Percentiles rank a stretch among this genome's conserved stretches.
Conservation (phyloP, 2,329 filamentous ascomycete genomes). For the Alternaria sp. region DNA sequence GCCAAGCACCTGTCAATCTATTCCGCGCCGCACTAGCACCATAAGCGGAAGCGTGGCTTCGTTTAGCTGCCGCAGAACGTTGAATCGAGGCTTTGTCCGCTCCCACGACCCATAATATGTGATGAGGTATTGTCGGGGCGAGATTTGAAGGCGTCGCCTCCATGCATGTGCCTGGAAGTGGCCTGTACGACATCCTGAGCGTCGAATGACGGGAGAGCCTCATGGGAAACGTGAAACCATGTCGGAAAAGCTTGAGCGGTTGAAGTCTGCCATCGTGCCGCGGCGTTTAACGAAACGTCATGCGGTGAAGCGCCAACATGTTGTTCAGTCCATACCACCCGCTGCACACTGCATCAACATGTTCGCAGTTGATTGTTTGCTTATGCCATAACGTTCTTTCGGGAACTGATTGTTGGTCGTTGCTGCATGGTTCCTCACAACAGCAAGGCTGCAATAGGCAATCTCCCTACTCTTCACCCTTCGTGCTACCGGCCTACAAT, state of each 20-base stretch:
- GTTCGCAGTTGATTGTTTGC: constrained; percentile 6
- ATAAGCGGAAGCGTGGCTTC: constrained; percentile 20
- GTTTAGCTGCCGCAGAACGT: constrained; percentile 33
- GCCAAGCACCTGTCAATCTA: constrained; percentile 41
- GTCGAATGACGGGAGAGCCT: constrained; percentile 27
- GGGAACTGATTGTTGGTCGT: background rate
- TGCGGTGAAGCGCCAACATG: constrained; percentile 21
- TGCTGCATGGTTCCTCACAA: background rate
- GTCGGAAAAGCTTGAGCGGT: constrained; percentile 20
- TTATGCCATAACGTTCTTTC: background rate
- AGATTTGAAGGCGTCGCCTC: constrained; percentile 30
- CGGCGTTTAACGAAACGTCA: constrained; percentile 40
- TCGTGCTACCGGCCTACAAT: constrained; percentile 5
- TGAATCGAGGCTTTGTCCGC: constrained; percentile 24
- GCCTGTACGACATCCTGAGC: constrained; percentile 16
- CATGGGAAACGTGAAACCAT: constrained; percentile 31
- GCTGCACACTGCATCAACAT: background rate
- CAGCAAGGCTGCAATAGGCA: background rate
- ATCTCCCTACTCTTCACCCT: background rate
- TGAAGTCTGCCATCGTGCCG: constrained; percentile 16
- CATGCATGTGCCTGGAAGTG: constrained; percentile 28
- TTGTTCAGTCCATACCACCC: constrained; percentile 11
- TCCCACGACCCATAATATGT: constrained; percentile 33
- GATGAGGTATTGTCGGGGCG: constrained; percentile 24
- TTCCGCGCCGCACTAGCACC: constrained; percentile 29